These are phyloP conservation scores for Cladosporium oxysporum DNA, from an alignment of 2,329 filamentous ascomycete genomes.

Conservation along the genomic window DNA sequence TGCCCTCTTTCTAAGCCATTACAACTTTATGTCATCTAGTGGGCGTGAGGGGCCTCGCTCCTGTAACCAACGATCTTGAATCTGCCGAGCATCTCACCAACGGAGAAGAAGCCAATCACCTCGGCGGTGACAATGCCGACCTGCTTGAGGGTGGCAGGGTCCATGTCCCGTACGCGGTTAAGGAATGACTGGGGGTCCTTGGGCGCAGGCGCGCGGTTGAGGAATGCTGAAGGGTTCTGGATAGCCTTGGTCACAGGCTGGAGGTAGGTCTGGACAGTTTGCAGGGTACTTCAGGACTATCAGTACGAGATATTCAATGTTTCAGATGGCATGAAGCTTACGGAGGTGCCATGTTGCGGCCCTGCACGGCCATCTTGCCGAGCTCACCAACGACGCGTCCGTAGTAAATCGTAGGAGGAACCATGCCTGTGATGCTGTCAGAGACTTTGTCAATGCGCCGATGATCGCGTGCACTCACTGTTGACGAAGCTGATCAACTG, in stretches of 20 bases:
- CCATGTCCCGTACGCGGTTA: conserved; percentile 67
- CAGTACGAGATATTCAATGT: conserved; percentile 18
- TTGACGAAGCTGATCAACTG: conserved; percentile 77
- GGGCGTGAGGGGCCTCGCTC: conserved; percentile 29
- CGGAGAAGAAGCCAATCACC: conserved; percentile 92
- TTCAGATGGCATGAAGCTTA: conserved; percentile 56
- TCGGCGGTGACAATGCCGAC: conserved; percentile 81
- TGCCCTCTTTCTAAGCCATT: neutral
- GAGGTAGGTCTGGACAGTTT: conserved; percentile 85
- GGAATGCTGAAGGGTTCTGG: conserved; percentile 65
- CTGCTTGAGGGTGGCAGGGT: conserved; percentile 67
- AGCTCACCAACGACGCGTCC: conserved; percentile 85
- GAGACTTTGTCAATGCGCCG: neutral
- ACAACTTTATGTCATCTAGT: conserved; percentile 15
- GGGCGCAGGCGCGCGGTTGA: conserved; percentile 51
- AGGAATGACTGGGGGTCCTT: conserved; percentile 59
- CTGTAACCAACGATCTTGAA: conserved; percentile 92
- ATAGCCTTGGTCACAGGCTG: conserved; percentile 70
- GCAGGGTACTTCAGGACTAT: conserved; percentile 61
- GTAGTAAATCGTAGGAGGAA: conserved; percentile 89
- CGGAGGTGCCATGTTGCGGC: conserved; percentile 93
- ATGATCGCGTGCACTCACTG: conserved; percentile 61
- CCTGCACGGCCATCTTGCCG: conserved; percentile 80
- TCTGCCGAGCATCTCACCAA: conserved; percentile 94
- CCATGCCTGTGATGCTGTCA: conserved; percentile 62